A percentile compares a stretch with the other conserved stretches of the same genome.
These are phyloP conservation scores for Penstemon newberryi DNA, from an alignment of 257 asterid genomes.

Conservation along the genomic window DNA sequence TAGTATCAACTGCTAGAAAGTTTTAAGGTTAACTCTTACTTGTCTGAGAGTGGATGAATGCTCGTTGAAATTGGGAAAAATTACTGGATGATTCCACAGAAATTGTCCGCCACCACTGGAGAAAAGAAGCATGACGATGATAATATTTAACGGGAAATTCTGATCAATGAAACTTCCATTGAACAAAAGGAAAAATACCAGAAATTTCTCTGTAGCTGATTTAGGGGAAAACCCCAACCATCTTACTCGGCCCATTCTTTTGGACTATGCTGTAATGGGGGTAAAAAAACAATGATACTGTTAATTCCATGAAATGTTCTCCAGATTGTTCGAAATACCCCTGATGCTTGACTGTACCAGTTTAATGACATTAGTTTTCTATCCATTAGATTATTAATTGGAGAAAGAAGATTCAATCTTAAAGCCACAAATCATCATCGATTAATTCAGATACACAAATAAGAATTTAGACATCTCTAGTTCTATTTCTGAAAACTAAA, in stretches of 20 bases:
- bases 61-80: constrained; percentile 34
- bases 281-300: neutral
- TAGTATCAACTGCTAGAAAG: neutral
- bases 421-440: too few relatives aligned
- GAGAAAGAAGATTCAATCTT: too few relatives aligned
- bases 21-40: constrained; percentile 43
- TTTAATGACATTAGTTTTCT: too few relatives aligned
- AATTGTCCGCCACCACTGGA: constrained; percentile 39
- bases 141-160: neutral
- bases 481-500: too few relatives aligned
- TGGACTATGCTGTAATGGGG: neutral
- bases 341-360: too few relatives aligned
- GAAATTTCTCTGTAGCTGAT: constrained; percentile 35
- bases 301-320: too few relatives aligned
- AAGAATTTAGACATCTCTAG: too few relatives aligned
- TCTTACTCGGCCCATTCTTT: constrained; percentile 33
- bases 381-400: too few relatives aligned
- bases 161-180: neutral
- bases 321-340: too few relatives aligned
- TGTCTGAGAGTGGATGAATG: constrained; percentile 35
- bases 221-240: constrained; percentile 40
- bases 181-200: constrained; percentile 39
- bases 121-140: constrained; percentile 12
- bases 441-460: too few relatives aligned
- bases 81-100: constrained; percentile 33